phyloP scores from a whole-genome alignment of 306 rosid species.

The Cicer chorassanicum region DNA sequence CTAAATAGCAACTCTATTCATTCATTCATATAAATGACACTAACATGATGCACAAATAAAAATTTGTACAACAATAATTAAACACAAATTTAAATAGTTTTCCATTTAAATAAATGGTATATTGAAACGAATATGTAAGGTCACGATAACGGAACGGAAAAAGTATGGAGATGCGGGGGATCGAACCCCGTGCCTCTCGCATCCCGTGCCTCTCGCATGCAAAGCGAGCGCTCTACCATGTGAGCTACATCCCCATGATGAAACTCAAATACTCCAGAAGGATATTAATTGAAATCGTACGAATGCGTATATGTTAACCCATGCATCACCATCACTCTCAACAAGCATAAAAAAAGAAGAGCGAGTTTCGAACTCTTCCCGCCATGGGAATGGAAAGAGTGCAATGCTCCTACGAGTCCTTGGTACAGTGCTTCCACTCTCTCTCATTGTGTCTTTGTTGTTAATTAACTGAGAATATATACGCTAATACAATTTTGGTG shows the following conservation, averaged over 20 bases:
- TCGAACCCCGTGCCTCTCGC: constrained; percentile 76
- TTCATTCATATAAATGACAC: too few species aligned
- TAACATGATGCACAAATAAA: too few species aligned
- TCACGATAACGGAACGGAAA: too few species aligned
- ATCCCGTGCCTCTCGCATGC: constrained; percentile 72
- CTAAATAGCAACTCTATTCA: too few species aligned
- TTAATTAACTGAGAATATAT: neutral
- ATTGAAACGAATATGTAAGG: too few species aligned
- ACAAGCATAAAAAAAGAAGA: neutral
- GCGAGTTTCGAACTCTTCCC: constrained; percentile 48
- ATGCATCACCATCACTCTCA: neutral
- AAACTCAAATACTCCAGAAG: too few species aligned
- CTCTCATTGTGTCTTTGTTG: neutral
- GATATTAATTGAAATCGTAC: accelerated
- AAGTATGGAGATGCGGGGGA: constrained; percentile 60
- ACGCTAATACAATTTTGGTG: neutral
- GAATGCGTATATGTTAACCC: neutral
- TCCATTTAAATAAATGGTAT: too few species aligned
- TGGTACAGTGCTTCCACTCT: constrained; percentile 46
- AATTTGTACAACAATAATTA: too few species aligned
- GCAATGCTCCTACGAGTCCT: constrained; percentile 55
- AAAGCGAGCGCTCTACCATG: constrained; percentile 80
- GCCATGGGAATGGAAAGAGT: constrained; percentile 84
- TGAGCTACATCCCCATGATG: constrained; percentile 50
- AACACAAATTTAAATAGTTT: too few species aligned